These are phyloP conservation scores for Euphorbia lathyris DNA, from an alignment of 345 rosid species.

Conservation along the genomic window DNA sequence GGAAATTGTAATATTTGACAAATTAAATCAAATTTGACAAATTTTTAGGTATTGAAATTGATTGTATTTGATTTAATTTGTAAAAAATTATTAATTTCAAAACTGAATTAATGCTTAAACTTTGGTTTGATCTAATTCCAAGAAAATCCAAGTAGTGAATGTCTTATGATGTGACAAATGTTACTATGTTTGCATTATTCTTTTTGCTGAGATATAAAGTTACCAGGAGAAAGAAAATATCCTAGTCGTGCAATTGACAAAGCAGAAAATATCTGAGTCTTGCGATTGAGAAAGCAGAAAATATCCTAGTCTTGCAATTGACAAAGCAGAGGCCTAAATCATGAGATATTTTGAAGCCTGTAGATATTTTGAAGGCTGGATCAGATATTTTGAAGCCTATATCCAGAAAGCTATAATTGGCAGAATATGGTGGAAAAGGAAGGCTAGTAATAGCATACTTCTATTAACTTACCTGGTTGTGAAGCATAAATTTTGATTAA, in stretches of 20 bases:
- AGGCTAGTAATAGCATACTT: background rate
- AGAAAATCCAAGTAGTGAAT: background rate
- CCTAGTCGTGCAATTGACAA: background rate
- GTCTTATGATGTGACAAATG: background rate
- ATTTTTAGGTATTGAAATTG: no score
- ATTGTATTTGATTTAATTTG: no score
- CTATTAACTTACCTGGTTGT: background rate
- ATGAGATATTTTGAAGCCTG: no score
- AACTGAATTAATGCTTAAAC: no score
- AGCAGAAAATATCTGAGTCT: no score
- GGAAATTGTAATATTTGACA: no score
- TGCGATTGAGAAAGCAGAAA: background rate
- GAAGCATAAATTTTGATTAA: background rate
- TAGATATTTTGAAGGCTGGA: no score
- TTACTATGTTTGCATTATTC: background rate
- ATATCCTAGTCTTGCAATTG: background rate
- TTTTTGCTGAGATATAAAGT: background rate
- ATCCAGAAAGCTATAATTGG: background rate
- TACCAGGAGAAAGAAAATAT: background rate
- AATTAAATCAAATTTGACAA: no score
- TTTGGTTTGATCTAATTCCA: no score
- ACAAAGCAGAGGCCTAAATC: no score
- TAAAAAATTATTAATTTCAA: no score
- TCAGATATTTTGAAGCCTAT: background rate
- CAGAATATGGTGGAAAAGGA: conserved; percentile 2